Conservation (phyloP, 306 rosid species). For the Cucurbita ficifolia region DNA sequence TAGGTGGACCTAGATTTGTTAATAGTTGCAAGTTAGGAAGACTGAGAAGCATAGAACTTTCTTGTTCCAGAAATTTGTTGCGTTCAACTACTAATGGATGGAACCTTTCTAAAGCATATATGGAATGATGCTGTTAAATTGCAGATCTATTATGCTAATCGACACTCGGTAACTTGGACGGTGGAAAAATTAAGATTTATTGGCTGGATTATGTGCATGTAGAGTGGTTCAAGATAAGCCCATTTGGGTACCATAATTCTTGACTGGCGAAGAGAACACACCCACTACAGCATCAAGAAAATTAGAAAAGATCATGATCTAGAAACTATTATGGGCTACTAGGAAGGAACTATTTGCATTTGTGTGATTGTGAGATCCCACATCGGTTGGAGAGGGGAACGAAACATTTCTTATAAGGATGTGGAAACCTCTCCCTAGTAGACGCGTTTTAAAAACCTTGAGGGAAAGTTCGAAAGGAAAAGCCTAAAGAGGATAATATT, state of each 20-base stretch:
- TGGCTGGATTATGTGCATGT: neutral
- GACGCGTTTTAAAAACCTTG: too few species aligned
- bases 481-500: too few species aligned
- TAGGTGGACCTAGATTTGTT: neutral
- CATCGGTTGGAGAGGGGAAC: too few species aligned
- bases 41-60: neutral
- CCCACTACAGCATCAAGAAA: neutral
- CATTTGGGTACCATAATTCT: neutral
- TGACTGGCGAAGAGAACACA: neutral
- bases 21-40: neutral
- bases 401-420: too few species aligned
- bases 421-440: too few species aligned
- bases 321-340: neutral
- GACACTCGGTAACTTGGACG: neutral
- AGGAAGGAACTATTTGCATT: neutral
- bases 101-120: neutral
- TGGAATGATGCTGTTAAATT: neutral
- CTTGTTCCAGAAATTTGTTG: neutral
- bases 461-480: too few species aligned
- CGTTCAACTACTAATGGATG: conserved; percentile 6
- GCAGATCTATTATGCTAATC: neutral
- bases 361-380: neutral
- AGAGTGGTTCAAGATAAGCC: neutral
- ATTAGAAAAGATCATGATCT: neutral
- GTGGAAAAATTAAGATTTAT: neutral